Base-by-base conservation (phyloP, 352 stramenopile species). In the Pythium scleroteichum region DNA sequence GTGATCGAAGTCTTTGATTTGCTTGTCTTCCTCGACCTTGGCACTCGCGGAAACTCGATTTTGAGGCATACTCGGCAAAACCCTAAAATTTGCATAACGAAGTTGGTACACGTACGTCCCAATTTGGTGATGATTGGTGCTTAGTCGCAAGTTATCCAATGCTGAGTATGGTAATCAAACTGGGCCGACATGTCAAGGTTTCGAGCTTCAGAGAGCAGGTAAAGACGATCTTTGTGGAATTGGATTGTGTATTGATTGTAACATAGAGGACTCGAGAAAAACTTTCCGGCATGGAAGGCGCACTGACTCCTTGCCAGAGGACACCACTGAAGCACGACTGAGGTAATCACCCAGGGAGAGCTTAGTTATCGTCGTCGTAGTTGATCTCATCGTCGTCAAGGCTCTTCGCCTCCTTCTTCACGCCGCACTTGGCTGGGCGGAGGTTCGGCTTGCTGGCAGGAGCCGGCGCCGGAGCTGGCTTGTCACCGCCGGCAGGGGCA, bases 351-450 rank as follows among this genome's bases (percentile, higher is more conserved):
- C 13, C 38, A 44, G 4, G 33, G 13, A 40, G 16, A 17, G 14
- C 33, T 33, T 49, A 27, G 55, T 55, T 29, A 39, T 47, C 50
- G 9, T 47, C 50, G 35, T 57, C 38, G 4, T 52, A n/a, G 14
- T 56, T 22, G 12, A 35, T 22, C 32, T 61, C 53, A 6, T 57
- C 50, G 4, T 53, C 53, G 14, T 61, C 53, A 16, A 52, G 42
- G 32, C 53, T 61, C 29, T 53, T 52, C 17, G 32, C 20, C 41
- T 61, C 53, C 41, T 53, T 32, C 53, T 61, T 61, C 23, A 61
- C 53, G 29, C 45, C 45, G 42, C 53, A 61, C 53, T 61, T 61
- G 42, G 32, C 44, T 2, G 51, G 23, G 16, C 48, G 47, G 17
- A 35, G 29, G 33, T 23, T 35, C 22, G 5, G 17, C 49, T 56